These are phyloP conservation scores for Jamesozyma rosinii DNA, from an alignment of 805 yeast genomes.

Conservation along the genomic window DNA sequence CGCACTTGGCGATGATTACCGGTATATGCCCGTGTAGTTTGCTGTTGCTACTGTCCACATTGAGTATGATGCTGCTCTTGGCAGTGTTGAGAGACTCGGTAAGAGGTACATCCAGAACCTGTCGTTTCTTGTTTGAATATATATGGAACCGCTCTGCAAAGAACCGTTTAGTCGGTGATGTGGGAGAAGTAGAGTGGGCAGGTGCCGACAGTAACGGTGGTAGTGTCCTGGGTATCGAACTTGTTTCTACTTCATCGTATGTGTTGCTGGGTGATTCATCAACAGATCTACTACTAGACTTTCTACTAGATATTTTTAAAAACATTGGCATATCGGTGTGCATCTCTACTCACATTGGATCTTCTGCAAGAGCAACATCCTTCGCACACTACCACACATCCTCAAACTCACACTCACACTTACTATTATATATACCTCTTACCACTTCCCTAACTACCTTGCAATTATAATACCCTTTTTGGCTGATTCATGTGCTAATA, in stretches of 20 bases:
- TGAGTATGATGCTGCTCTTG: background rate
- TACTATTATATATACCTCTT: no score
- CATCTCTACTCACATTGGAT: no score
- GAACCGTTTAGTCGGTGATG: background rate
- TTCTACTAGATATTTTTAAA: no score
- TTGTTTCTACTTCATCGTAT: background rate
- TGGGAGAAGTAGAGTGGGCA: background rate
- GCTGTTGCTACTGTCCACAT: background rate
- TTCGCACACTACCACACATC: no score
- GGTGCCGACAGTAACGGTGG: background rate
- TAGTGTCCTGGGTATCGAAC: background rate
- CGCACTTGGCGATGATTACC: conserved; percentile 89
- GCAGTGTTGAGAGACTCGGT: background rate
- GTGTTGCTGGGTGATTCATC: background rate
- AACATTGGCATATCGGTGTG: no score
- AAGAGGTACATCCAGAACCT: conserved; percentile 1
- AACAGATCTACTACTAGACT: no score
- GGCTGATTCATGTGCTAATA: no score
- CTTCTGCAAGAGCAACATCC: no score
- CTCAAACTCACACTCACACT: no score
- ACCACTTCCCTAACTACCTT: no score
- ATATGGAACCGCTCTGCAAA: background rate
- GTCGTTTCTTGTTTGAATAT: background rate
- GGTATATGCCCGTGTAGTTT: conserved; percentile 42
- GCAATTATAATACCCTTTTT: no score